phyloP scores from a whole-genome alignment of 2,329 filamentous ascomycete species.

The Hypoxylon sp. region DNA sequence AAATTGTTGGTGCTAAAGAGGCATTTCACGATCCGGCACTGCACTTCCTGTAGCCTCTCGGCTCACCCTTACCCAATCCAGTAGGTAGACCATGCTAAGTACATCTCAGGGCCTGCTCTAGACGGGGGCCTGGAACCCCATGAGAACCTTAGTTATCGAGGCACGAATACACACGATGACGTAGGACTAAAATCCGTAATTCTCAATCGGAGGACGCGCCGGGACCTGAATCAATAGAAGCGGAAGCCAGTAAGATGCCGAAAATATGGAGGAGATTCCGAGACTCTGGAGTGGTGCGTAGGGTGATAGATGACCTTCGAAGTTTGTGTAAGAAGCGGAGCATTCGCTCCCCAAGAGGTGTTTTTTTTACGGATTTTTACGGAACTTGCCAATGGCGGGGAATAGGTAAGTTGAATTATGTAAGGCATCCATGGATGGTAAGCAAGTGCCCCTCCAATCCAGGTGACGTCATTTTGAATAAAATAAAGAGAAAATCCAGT shows the following conservation, averaged over 20 bases:
- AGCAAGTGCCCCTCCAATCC: too few relatives aligned
- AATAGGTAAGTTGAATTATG: too few relatives aligned
- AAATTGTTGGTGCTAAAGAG: conserved; percentile 9
- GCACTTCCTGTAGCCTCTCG: conserved; percentile 20
- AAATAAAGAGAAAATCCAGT: conserved; percentile 2
- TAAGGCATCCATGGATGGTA: too few relatives aligned
- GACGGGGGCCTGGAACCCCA: too few relatives aligned
- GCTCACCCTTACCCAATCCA: conserved; percentile 25
- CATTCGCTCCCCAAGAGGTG: conserved; percentile 27
- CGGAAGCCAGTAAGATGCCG: neutral
- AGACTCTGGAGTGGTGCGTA: conserved; percentile 7
- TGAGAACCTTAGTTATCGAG: too few relatives aligned
- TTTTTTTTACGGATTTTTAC: too few relatives aligned
- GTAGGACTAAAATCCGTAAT: conserved; percentile 3
- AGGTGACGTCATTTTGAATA: conserved; percentile 21
- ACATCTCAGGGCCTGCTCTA: too few relatives aligned
- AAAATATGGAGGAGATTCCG: conserved; percentile 13
- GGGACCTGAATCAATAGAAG: neutral
- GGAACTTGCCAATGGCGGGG: too few relatives aligned
- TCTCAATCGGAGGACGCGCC: conserved; percentile 8
- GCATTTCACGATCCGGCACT: conserved; percentile 15
- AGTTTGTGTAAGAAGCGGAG: conserved; percentile 14
- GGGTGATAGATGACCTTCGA: conserved; percentile 4
- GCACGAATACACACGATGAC: conserved; percentile 23
- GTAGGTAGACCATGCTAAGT: conserved; percentile 16